A percentile compares a stretch with the other conserved stretches of the same genome.
These are phyloP conservation scores for Mitragyna speciosa DNA, from an alignment of 257 asterid genomes.

Conservation along the genomic window DNA sequence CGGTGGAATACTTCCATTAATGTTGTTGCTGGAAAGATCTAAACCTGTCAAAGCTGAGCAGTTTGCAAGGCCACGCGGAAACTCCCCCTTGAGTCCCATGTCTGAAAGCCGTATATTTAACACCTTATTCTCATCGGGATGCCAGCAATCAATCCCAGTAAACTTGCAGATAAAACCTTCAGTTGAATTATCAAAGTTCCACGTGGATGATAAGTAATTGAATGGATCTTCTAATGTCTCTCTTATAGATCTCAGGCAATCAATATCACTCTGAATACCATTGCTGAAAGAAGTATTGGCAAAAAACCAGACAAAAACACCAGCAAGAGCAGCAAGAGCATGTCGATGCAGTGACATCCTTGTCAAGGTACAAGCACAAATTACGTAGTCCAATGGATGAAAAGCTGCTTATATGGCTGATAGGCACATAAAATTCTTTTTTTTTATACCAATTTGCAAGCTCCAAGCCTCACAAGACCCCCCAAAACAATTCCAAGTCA, in stretches of 20 bases:
- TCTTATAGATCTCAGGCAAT: conserved; percentile 57
- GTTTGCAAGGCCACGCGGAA: conserved; percentile 55
- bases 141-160: conserved; percentile 79
- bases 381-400: conserved; percentile 2
- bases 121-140: conserved; percentile 61
- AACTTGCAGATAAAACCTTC: conserved; percentile 67
- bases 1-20: conserved; percentile 55
- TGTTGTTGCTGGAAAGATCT: conserved; percentile 66
- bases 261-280: conserved; percentile 49
- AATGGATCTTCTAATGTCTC: conserved; percentile 55
- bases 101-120: conserved; percentile 50
- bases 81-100: conserved; percentile 79
- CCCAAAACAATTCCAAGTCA: conserved; percentile 17
- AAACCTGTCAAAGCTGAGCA: conserved; percentile 73
- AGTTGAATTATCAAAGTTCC: conserved; percentile 59
- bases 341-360: conserved; percentile 29
- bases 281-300: conserved; percentile 26
- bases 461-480: conserved; percentile 20
- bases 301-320: conserved; percentile 43
- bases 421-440: conserved; percentile 1
- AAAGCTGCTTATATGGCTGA: conserved; percentile 10
- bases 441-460: conserved; percentile 12
- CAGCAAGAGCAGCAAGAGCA: conserved; percentile 30
- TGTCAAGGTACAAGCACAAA: conserved; percentile 19
- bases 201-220: conserved; percentile 38